Evolutionary conservation across 164 flowering plant genomes (phyloP), one percentile per base, ranked within the genome.

Genomic region (Platanus orientalis): DNA sequence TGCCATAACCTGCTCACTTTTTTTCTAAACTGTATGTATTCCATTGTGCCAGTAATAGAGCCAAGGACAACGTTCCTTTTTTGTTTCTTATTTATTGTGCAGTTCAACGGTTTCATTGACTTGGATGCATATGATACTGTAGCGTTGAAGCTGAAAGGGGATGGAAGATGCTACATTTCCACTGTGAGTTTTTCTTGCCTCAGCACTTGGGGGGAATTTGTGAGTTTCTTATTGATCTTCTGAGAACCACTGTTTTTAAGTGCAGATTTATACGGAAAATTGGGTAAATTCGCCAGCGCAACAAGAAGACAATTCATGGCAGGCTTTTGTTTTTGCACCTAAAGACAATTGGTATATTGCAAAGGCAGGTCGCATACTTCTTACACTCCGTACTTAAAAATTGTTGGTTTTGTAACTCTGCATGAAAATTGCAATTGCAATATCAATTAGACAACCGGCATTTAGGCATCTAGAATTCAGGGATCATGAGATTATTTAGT

Each of bases 201-300:
- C 34, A 32, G 36, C 36, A 32, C 14, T 59, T 20, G 26, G 3
- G 30, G 10, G 34, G 26, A 57, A 42, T 5, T 7, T 44, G 7
- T 57, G 3, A n/a, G 26, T 2, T 49, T 14, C 11, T 30, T 20
- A 45, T 57, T 27, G 12, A 27, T 62, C 24, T 6, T 62, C 19
- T 42, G 1, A 9, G 12, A 27, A 42, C 23, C 47, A 25, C 20
- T 48, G 58, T 54, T 21, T 21, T 57, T 62, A 40, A 29, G 25
- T 79, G 70, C 78, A 93, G 98, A 93, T 93, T 45, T 93, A 93
- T 67, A 93, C 98, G n/a, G 98, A 93, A 49, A 93, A 90, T 65
- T 93, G 98, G 98, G 95, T 93, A 26, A 93, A 93, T 72, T 84
- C 92, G 24, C 98, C 98, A 21, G 96, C 87, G 48, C 97, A 90